Percentiles rank a stretch among this genome's conserved stretches.
Evolutionary conservation across 306 rosid genomes (phyloP).

Genomic region (Phaseolus lunatus): DNA sequence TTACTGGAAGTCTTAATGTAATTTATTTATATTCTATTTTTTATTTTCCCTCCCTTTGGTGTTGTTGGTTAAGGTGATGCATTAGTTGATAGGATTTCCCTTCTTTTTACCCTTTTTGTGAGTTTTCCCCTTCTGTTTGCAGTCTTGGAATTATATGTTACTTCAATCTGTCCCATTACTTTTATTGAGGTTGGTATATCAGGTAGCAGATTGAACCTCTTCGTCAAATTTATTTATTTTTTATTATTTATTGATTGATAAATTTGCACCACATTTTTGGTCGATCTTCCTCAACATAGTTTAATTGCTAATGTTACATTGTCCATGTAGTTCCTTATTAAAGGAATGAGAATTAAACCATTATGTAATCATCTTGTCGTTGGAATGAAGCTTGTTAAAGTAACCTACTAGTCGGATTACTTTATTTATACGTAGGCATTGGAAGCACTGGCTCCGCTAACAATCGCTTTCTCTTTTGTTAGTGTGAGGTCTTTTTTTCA

Average conservation of each 20-base stretch:
- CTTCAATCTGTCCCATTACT: conserved; percentile 33
- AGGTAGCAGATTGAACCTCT: conserved; percentile 29
- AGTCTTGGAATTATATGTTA: conserved; percentile 40
- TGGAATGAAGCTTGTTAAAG: neutral
- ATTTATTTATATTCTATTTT: conserved; percentile 42
- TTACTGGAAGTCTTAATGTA: conserved; percentile 52
- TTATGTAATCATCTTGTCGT: neutral
- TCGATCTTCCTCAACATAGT: neutral
- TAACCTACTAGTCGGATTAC: neutral
- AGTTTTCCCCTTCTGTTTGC: conserved; percentile 45
- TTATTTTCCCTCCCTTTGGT: neutral
- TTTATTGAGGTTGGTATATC: conserved; percentile 35
- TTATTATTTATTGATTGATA: conserved; percentile 16
- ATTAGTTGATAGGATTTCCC: conserved; percentile 41
- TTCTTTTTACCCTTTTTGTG: conserved; percentile 45
- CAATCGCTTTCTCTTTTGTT: neutral
- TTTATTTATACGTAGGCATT: neutral
- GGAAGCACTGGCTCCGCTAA: neutral
- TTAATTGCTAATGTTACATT: conserved; percentile 2
- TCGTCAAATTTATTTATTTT: conserved; percentile 12
- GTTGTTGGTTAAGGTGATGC: conserved; percentile 44
- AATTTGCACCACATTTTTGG: conserved; percentile 22
- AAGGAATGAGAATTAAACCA: conserved; percentile 1
- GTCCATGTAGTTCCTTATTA: neutral
- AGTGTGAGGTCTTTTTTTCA: neutral